phyloP scores from a whole-genome alignment of 2,329 filamentous ascomycete species.

The Botrytis aclada region DNA sequence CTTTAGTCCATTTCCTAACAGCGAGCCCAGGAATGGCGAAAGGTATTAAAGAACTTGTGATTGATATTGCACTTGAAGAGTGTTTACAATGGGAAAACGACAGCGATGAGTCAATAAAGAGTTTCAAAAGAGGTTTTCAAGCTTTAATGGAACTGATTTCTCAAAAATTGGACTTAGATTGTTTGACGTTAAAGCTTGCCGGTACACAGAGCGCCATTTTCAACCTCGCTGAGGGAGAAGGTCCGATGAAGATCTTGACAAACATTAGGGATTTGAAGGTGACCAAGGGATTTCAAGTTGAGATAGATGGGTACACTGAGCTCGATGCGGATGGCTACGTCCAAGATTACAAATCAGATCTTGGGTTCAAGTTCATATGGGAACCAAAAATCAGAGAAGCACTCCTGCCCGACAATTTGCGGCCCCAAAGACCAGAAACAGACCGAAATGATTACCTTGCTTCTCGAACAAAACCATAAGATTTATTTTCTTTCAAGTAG shows the following conservation, averaged over 20 bases:
- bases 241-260: not conserved
- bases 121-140: rapidly evolving
- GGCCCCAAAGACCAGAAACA: not conserved
- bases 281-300: not conserved
- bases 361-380: not conserved
- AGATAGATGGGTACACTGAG: too few relatives aligned
- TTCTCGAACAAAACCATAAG: not conserved
- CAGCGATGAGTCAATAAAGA: not conserved
- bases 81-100: too few relatives aligned
- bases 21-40: not conserved
- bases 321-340: too few relatives aligned
- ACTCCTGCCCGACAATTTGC: not conserved
- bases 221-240: not conserved
- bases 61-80: rapidly evolving
- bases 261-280: not conserved
- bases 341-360: too few relatives aligned
- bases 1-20: not conserved
- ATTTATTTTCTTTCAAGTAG: too few relatives aligned
- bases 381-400: not conserved
- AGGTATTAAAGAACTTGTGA: not conserved
- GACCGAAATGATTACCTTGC: not conserved
- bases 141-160: not conserved
- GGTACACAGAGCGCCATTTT: not conserved
- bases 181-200: not conserved
- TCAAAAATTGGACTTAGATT: not conserved